Conservation (phyloP, 2,329 filamentous ascomycete genomes). For the Aureobasidium sp. region DNA sequence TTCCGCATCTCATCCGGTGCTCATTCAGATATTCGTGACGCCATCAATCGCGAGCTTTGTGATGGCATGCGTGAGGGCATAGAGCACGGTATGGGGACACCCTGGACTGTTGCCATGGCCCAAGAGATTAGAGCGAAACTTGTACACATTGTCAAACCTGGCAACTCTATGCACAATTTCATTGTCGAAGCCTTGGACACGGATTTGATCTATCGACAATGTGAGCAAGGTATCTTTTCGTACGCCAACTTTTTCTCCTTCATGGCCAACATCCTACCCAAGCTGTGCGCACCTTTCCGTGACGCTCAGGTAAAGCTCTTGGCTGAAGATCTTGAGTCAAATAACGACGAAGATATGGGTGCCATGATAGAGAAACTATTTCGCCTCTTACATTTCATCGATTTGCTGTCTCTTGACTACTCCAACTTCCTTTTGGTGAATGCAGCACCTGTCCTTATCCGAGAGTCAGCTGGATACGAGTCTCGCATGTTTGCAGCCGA, state of each 20-base stretch:
- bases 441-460: conserved; percentile 63
- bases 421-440: conserved; percentile 72
- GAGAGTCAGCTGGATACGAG: conserved; percentile 67
- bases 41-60: conserved; percentile 53
- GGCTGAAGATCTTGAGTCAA: conserved; percentile 51
- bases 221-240: conserved; percentile 65
- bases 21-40: conserved; percentile 52
- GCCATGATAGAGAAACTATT: conserved; percentile 67
- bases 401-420: conserved; percentile 72
- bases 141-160: conserved; percentile 61
- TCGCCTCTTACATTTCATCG: conserved; percentile 66
- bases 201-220: conserved; percentile 63
- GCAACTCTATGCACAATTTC: conserved; percentile 65
- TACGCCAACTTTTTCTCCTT: conserved; percentile 74
- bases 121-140: conserved; percentile 66
- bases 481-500: conserved; percentile 63
- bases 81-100: conserved; percentile 56
- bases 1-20: conserved; percentile 59
- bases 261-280: conserved; percentile 67
- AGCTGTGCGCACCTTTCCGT: conserved; percentile 73
- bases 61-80: conserved; percentile 56
- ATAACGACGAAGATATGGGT: conserved; percentile 17
- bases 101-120: conserved; percentile 64
- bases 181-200: conserved; percentile 71
- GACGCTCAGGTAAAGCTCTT: conserved; percentile 67